Evolutionary conservation across 257 asterid genomes (phyloP), one percentile per base, ranked within the genome.

Genomic region (Solanum pinnatisectum): DNA sequence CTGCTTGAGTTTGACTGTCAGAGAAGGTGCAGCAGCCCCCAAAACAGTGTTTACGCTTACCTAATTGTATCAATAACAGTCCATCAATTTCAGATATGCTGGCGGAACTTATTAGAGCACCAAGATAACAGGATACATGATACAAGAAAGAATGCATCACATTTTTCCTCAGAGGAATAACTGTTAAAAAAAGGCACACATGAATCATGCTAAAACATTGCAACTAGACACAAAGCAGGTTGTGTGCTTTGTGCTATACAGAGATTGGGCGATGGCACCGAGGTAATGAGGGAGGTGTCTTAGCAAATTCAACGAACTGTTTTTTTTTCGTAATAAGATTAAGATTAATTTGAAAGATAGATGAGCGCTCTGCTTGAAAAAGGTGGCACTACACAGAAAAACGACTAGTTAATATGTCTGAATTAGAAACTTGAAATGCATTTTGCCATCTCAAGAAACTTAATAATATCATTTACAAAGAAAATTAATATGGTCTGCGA

Each of bases 1-100:
- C 92, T 97, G 99, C 97, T 76, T 94, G 91, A 97, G 97, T 89
- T 92, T 95, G 87, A 97, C 98, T 6, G 98, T 91, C 85, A 96
- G 90, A 89, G 97, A 90, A 71, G 98, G 98, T 35, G 94, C 92
- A 63, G 96, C 83, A 87, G 97, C 96, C 76, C 99, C 99, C 91
- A 97, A 90, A 82, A 93, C 98, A 84, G 98, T 95, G 90, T 89
- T 94, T 90, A 95, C 94, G 35, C 90, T 92, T 77, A 96, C 99
- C 99, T 97, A 87, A 84, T 87, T 76, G 89, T 33, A 59, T 77
- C 44, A 87, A 76, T 84, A 81, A 63, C 87, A 86, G 59, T 73
- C 59, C 42, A 86, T 52, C 18, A 52, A 39, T 86, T 86, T 60
- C 68, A 86, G 70, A 42, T 49, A 12, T 46, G 83, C 32, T 71